Evolutionary conservation across 192 early-diverging fungal species (phyloP).

Genomic region (Backusella parvicylindrica): DNA sequence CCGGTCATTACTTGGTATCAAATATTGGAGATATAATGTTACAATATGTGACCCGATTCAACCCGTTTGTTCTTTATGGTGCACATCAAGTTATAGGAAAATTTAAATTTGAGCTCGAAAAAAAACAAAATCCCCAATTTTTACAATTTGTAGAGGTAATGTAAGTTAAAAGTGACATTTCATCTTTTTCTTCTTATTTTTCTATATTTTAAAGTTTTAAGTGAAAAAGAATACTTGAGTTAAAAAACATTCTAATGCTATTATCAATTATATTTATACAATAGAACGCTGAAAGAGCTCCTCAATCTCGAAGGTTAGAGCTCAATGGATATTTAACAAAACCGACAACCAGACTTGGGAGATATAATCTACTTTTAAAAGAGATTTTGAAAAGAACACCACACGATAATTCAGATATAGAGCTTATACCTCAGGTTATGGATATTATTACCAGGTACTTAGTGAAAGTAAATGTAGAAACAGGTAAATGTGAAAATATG

Average conservation of each 20-base stretch:
- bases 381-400: conserved; percentile 80
- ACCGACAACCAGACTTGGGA: conserved; percentile 83
- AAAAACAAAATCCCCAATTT: conserved; percentile 60
- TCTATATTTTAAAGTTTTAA: neutral
- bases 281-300: conserved; percentile 60
- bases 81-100: conserved; percentile 83
- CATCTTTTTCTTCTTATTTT: neutral
- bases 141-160: conserved; percentile 74
- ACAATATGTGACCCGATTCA: conserved; percentile 63
- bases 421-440: conserved; percentile 69
- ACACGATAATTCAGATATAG: conserved; percentile 70
- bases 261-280: neutral
- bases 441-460: conserved; percentile 72
- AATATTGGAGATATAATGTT: conserved; percentile 86
- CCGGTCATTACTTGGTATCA: conserved; percentile 62
- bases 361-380: conserved; percentile 80
- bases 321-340: conserved; percentile 85
- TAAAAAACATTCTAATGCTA: neutral
- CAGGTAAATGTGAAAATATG: conserved; percentile 84
- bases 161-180: neutral
- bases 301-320: conserved; percentile 78
- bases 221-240: neutral
- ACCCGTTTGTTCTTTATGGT: conserved; percentile 83
- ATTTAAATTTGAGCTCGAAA: conserved; percentile 80
- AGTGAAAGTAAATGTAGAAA: conserved; percentile 78